phyloP scores from a whole-genome alignment of 129 eudicot genomes.

The Oenanthe sinensis region DNA sequence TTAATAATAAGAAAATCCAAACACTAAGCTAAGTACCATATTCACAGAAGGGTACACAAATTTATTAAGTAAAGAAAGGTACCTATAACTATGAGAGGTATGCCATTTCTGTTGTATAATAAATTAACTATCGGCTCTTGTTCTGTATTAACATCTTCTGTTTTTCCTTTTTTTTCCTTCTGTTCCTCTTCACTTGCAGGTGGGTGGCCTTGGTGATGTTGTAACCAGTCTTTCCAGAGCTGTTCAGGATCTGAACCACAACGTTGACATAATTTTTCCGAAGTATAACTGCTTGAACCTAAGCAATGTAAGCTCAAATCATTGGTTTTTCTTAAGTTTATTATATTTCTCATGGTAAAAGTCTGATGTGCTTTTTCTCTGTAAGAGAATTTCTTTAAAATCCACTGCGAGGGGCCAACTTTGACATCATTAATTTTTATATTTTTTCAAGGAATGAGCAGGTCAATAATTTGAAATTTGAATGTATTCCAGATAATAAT shows the following conservation, averaged over 20 bases:
- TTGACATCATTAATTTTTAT: not conserved
- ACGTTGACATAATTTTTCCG: slow-evolving; percentile 82
- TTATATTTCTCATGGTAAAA: not conserved
- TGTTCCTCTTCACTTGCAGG: slow-evolving; percentile 36
- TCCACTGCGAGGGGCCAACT: not conserved
- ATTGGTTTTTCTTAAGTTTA: slow-evolving; percentile 5
- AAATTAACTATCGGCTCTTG: not conserved
- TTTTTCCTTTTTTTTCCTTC: not conserved
- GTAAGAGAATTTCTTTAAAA: not conserved
- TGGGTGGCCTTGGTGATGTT: slow-evolving; percentile 98
- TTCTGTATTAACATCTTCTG: not conserved
- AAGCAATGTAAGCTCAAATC: slow-evolving; percentile 59
- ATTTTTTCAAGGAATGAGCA: not conserved
- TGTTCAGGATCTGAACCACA: slow-evolving; percentile 88
- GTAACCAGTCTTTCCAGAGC: slow-evolving; percentile 99
- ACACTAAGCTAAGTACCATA: not conserved
- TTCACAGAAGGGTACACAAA: not conserved
- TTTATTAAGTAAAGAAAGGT: not conserved
- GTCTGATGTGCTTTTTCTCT: not conserved
- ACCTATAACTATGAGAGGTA: not conserved
- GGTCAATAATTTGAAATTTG: not conserved
- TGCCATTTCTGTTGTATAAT: not conserved
- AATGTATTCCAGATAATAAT: not conserved
- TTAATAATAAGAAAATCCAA: not conserved
- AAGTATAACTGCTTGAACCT: slow-evolving; percentile 93